Evolutionary conservation across 2,329 filamentous ascomycete genomes (phyloP).

Genomic region (Neurospora crassa): DNA sequence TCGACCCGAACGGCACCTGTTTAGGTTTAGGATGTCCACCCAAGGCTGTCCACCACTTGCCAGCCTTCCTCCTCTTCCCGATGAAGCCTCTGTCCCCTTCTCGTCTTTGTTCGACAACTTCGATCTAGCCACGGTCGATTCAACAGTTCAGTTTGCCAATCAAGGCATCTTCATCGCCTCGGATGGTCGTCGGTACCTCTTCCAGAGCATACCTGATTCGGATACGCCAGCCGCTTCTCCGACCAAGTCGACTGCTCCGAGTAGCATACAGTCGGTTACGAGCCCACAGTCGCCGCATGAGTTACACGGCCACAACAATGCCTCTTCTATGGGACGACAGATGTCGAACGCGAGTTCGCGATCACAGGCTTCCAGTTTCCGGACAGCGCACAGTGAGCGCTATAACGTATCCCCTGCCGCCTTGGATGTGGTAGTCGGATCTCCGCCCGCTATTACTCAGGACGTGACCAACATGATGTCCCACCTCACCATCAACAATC

Average conservation of each 20-base stretch:
- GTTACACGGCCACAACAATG: neutral
- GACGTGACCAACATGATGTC: slow-evolving; percentile 15
- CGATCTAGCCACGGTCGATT: slow-evolving; percentile 18
- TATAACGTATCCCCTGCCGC: neutral
- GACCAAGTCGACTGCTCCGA: neutral
- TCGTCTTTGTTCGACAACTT: slow-evolving; percentile 20
- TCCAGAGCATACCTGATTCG: slow-evolving; percentile 17
- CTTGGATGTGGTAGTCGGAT: neutral
- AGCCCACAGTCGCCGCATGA: neutral
- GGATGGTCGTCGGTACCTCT: slow-evolving; percentile 19
- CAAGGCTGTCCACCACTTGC: slow-evolving; percentile 14
- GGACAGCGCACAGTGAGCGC: neutral
- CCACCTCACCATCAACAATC: slow-evolving; percentile 10
- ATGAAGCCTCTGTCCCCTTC: slow-evolving; percentile 18
- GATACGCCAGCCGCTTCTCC: neutral
- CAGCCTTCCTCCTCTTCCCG: slow-evolving; percentile 18
- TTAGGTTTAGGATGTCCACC: slow-evolving; percentile 16
- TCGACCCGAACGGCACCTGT: slow-evolving; percentile 16
- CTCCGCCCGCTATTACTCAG: neutral
- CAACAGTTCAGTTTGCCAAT: slow-evolving; percentile 19
- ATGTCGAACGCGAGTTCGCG: neutral
- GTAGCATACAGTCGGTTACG: neutral
- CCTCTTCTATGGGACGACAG: neutral
- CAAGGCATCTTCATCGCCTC: slow-evolving; percentile 19
- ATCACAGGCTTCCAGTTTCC: neutral